Percentiles rank a stretch among this genome's conserved stretches.
Conservation (phyloP, 805 yeast genomes). For the Metschnikowia peoriensis region DNA sequence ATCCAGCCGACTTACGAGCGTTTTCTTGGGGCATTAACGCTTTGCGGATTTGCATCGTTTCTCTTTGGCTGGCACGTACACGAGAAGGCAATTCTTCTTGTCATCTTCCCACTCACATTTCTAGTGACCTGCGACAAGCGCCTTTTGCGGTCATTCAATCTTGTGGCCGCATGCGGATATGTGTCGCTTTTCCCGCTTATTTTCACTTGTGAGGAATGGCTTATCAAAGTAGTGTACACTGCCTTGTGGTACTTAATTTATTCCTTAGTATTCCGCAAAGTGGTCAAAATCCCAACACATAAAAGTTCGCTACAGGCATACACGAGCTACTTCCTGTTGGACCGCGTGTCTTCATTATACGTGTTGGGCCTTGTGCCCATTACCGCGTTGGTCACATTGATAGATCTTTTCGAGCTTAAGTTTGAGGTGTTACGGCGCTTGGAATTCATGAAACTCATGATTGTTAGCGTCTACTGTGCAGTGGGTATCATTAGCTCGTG, state of each 20-base stretch:
- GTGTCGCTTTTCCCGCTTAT: slow-evolving; percentile 86
- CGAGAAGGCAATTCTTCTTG: slow-evolving; percentile 91
- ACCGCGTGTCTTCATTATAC: slow-evolving; percentile 66
- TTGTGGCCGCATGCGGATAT: slow-evolving; percentile 76
- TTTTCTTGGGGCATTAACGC: slow-evolving; percentile 78
- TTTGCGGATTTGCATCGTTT: slow-evolving; percentile 89
- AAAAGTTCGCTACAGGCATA: slow-evolving; percentile 12
- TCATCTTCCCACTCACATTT: slow-evolving; percentile 85
- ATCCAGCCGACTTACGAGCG: slow-evolving; percentile 71
- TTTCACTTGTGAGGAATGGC: slow-evolving; percentile 75
- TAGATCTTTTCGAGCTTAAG: slow-evolving; percentile 56
- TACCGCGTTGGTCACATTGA: slow-evolving; percentile 40
- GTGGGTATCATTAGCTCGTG: slow-evolving; percentile 83
- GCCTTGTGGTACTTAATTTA: slow-evolving; percentile 82
- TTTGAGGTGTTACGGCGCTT: slow-evolving; percentile 52
- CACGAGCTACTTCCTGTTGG: slow-evolving; percentile 44
- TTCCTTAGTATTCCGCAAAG: slow-evolving; percentile 68
- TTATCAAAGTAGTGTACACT: slow-evolving; percentile 74
- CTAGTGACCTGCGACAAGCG: slow-evolving; percentile 69
- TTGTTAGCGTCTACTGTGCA: slow-evolving; percentile 81
- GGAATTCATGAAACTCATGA: slow-evolving; percentile 78
- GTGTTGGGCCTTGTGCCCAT: slow-evolving; percentile 66
- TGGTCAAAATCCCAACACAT: slow-evolving; percentile 53
- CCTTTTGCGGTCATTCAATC: slow-evolving; percentile 65
- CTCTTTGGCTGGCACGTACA: slow-evolving; percentile 99